Evolutionary conservation across 495 filamentous ascomycete genomes (phyloP), one percentile per base, ranked within the genome.

Genomic region (Polyplosphaeria fusca): DNA sequence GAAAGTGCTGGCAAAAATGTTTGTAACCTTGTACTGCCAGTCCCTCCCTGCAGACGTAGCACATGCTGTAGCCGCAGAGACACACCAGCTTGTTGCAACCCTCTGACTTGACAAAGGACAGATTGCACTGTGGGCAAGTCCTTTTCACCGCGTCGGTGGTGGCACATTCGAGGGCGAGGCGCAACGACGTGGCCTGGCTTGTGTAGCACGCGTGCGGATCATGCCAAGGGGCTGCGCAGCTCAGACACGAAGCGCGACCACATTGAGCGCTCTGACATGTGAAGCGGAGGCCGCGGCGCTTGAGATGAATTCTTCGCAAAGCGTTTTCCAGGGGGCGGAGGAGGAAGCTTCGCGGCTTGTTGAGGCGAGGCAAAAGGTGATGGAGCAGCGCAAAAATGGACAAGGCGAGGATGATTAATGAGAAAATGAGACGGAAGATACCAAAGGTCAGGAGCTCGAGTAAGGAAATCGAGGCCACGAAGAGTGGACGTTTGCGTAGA

Each of bases 41-140:
- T 40, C 77, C 73, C 58, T 79, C 75, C 23, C 87, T 86, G 67
- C 88, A 95, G 37, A 95, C 79, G 58, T 95, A 96, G 73, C 93
- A 98, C 93, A 98, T 98, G 55, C 86, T 85, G 71, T 96, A 98
- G 0, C 93, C 91, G 69, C 93, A 98, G n/a, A 88, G 79, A 68
- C 93, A 98, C n/a, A 87, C 91, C 14, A 98, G 73, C 70, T 96
- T 96, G 73, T 98, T 98, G 77, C 93, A 98, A 56, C 93, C 93
- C 27, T 86, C 84, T 2, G 80, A 83, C 67, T 96, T 96, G 70
- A 98, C 86, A 66, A 98, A 96, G 14, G 86, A 88, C 22, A 90
- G 84, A 54, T 86, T 82, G 74, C 93, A 98, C 48, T 82, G 79
- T 9, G 93, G 93, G 69, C 93, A 98, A 16, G 91, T 95, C 37